These are phyloP conservation scores for Tulasnella sp. DNA, from an alignment of 768 basidiomycete genomes.

Conservation along the genomic window DNA sequence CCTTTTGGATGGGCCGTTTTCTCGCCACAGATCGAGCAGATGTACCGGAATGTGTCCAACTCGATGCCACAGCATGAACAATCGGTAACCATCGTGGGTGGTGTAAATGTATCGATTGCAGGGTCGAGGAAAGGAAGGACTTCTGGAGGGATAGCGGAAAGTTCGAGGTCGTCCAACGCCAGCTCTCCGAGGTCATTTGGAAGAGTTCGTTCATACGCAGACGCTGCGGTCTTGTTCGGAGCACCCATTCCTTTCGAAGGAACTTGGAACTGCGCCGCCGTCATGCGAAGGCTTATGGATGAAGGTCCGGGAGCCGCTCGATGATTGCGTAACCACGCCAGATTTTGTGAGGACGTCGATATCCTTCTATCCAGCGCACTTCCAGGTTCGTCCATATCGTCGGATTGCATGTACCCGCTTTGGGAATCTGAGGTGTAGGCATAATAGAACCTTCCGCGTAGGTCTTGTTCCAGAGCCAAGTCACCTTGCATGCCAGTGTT, in stretches of 20 bases:
- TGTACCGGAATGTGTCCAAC: conserved; percentile 81
- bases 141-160: conserved; percentile 26
- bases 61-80: conserved; percentile 78
- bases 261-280: neutral
- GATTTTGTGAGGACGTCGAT: conserved; percentile 21
- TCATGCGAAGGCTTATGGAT: neutral
- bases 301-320: conserved; percentile 2
- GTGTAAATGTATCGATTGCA: conserved; percentile 33
- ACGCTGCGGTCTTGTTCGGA: conserved; percentile 11
- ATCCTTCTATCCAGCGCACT: conserved; percentile 20
- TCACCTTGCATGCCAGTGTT: conserved; percentile 44
- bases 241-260: neutral
- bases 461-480: conserved; percentile 62
- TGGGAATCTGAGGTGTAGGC: conserved; percentile 57
- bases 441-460: conserved; percentile 72
- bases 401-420: conserved; percentile 29
- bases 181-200: neutral
- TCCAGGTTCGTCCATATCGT: neutral
- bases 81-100: conserved; percentile 62
- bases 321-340: conserved; percentile 24
- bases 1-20: conserved; percentile 47
- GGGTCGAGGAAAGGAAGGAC: conserved; percentile 33
- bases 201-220: neutral
- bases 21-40: conserved; percentile 84
- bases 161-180: neutral